Evolutionary conservation across 2,329 filamentous ascomycete species (phyloP).

Genomic region (Phaeosphaeria sp.): DNA sequence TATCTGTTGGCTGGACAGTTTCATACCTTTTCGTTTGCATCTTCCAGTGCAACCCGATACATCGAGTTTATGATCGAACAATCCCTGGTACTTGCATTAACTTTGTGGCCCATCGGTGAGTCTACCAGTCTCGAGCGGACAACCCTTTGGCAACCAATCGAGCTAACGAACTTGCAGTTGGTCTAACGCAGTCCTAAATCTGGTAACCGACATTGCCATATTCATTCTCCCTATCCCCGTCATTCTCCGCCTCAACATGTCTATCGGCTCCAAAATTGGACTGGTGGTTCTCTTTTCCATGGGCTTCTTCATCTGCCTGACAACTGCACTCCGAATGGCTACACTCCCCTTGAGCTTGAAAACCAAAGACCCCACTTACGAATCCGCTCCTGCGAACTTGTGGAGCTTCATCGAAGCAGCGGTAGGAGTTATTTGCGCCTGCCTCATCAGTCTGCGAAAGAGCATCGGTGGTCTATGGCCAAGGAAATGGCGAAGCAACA

Average conservation of each 20-base stretch:
- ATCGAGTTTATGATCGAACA: conserved; percentile 17
- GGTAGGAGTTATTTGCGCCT: conserved; percentile 34
- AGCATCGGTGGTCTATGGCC: conserved; percentile 21
- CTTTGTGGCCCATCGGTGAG: conserved; percentile 30
- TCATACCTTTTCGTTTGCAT: conserved; percentile 24
- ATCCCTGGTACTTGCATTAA: conserved; percentile 28
- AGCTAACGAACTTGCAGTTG: conserved; percentile 12
- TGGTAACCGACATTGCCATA: conserved; percentile 27
- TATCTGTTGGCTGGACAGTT: conserved; percentile 24
- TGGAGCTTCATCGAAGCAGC: conserved; percentile 39
- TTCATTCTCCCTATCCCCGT: conserved; percentile 31
- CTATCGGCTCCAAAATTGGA: conserved; percentile 20
- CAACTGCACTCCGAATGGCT: conserved; percentile 33
- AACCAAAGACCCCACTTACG: conserved; percentile 27
- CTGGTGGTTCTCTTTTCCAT: conserved; percentile 32
- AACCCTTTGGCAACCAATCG: too few species aligned
- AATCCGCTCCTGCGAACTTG: conserved; percentile 33
- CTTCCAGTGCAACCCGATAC: conserved; percentile 30
- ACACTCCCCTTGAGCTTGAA: conserved; percentile 25
- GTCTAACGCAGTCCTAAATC: conserved; percentile 26
- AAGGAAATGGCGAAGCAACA: conserved; percentile 17
- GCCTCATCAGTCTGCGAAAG: conserved; percentile 31
- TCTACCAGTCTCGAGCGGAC: not conserved
- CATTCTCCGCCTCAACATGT: conserved; percentile 30
- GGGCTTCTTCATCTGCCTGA: conserved; percentile 36